Base-by-base conservation (phyloP, 2,329 filamentous ascomycete species). In the Coniella vitis region DNA sequence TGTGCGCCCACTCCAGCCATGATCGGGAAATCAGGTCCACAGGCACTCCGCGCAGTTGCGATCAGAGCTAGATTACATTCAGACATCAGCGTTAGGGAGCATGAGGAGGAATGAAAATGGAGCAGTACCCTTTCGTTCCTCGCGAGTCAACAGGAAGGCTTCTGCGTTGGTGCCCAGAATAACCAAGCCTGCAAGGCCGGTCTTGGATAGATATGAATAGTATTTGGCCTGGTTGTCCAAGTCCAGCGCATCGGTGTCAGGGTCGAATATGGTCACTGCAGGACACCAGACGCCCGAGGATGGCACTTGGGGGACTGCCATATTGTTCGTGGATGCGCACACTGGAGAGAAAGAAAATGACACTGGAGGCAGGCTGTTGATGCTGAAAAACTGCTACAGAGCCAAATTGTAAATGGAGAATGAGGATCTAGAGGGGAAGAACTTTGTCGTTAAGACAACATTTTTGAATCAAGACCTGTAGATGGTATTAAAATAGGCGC, bases 1-100 rank as follows among this genome's bases (percentile, higher is more conserved):
- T 85, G 81, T 0, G 76, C 80, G 16, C 79, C 74, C 7, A 81
- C 77, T 31, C 83, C 83, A 4, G 78, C 79, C 70, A 83, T 82
- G 59, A 84, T 69, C 25, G 78, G 79, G 58, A 69, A 80, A 19
- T 65, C 64, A 1, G 72, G 69, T 0, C 74, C 74, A 13, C 76
- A 72, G n/a, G 75, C 72, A 32, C 62, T 54, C 32, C 79, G 69
- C 44, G 82, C 83, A 10, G 75, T 68, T 22, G 67, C 61, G 20
- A 86, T 70, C n/a, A 84, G 71, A 36, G 67, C 41, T 3, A 50
- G 42, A 20, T 32, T 19, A 7, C 29, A 4, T 7, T 42, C 9
- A 5, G n/a, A 8, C 7, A 34, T 42, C 40, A 42, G 25, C 14
- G 16, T 4, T 4, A 10, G n/a, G 20, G 22, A 13, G 21, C 12